These are phyloP conservation scores for Oryza glaberrima DNA, from an alignment of 176 grass and related monocot species.

Conservation along the genomic window DNA sequence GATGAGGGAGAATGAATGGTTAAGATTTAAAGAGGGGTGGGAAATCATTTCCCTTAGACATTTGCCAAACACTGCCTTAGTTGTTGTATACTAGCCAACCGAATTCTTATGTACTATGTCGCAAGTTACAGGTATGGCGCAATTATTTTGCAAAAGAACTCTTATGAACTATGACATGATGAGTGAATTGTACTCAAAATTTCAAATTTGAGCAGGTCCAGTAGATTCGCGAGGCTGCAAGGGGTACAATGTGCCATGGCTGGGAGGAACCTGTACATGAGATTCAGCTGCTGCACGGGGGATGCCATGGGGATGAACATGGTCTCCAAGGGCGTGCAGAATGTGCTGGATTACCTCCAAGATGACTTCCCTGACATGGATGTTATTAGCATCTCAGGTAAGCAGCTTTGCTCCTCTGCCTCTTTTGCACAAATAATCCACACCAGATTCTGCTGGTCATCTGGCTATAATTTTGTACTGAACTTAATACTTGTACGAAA, in stretches of 20 bases:
- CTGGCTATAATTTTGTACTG: not conserved
- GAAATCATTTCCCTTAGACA: too few relatives aligned
- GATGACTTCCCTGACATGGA: conserved; percentile 92
- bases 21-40: too few relatives aligned
- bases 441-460: not conserved
- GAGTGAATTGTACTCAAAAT: conserved; percentile 13
- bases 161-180: not conserved
- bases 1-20: too few relatives aligned
- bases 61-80: not conserved
- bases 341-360: conserved; percentile 81
- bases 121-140: not conserved
- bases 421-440: not conserved
- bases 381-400: conserved; percentile 92
- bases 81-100: not conserved
- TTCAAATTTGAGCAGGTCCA: conserved; percentile 61
- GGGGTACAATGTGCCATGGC: conserved; percentile 74
- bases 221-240: conserved; percentile 85
- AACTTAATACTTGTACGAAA: not conserved
- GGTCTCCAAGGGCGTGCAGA: conserved; percentile 93
- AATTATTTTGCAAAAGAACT: not conserved
- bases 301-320: conserved; percentile 99
- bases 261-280: conserved; percentile 95
- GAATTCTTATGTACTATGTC: not conserved
- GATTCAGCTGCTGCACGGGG: conserved; percentile 87
- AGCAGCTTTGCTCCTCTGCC: not conserved